These are phyloP conservation scores for Closterium sp. DNA, from an alignment of 139 green algal genomes.

Conservation along the genomic window DNA sequence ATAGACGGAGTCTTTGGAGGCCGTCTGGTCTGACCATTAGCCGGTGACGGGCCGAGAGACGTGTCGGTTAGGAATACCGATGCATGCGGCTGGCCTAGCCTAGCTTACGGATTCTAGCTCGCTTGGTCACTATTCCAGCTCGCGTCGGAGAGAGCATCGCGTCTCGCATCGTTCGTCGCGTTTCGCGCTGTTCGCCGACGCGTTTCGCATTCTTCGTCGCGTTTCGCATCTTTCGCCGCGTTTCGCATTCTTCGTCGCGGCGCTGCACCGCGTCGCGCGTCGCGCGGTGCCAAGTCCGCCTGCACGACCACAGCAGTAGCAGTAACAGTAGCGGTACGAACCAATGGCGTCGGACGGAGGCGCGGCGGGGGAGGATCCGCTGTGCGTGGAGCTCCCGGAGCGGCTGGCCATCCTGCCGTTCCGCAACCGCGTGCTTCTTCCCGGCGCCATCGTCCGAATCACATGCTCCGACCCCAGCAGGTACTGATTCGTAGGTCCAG, in stretches of 20 bases:
- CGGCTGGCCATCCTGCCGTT: constrained; percentile 38
- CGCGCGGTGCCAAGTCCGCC: not conserved
- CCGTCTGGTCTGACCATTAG: too few species aligned
- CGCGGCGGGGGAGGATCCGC: not conserved
- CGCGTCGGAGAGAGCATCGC: not conserved
- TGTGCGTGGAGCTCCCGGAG: not conserved
- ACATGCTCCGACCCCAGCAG: constrained; percentile 20
- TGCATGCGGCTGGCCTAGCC: not conserved
- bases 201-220: not conserved
- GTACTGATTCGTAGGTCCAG: too few species aligned
- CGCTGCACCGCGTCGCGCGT: too few species aligned
- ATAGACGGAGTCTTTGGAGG: not conserved
- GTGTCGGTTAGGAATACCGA: not conserved
- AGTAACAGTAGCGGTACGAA: not conserved
- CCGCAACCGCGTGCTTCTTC: constrained; percentile 32
- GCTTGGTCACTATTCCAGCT: not conserved
- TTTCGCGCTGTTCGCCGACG: not conserved
- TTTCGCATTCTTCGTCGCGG: too few species aligned
- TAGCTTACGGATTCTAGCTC: not conserved
- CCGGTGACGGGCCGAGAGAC: too few species aligned
- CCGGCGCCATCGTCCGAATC: constrained; percentile 23
- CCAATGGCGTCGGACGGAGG: not conserved
- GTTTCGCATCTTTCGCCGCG: not conserved
- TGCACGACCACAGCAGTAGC: too few species aligned
- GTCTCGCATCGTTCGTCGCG: not conserved